A percentile compares a stretch with the other conserved stretches of the same genome.
Evolutionary conservation across 495 filamentous ascomycete species (phyloP).

Genomic region (Zalerion maritima): DNA sequence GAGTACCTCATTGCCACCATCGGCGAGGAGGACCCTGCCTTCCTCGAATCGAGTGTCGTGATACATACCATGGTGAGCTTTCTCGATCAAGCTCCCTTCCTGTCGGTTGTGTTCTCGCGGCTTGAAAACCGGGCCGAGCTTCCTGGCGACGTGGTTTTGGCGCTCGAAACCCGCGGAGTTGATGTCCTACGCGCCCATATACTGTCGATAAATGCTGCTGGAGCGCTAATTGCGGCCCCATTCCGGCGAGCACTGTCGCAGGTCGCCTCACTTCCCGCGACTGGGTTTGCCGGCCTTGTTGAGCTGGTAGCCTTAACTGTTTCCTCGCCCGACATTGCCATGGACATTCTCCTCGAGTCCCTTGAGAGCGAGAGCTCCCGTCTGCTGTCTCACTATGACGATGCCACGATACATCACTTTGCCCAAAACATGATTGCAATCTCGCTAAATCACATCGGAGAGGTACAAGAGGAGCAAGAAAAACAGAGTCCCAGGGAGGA

Average conservation of each 20-base stretch:
- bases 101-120: constrained; percentile 13
- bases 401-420: constrained; percentile 17
- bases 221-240: constrained; percentile 24
- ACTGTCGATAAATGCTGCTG: constrained; percentile 17
- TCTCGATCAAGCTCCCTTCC: constrained; percentile 11
- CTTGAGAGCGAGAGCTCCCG: constrained; percentile 25
- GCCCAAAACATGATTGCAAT: constrained; percentile 27
- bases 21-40: constrained; percentile 1
- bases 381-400: constrained; percentile 19
- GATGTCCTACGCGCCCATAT: constrained; percentile 17
- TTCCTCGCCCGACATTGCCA: constrained; percentile 21
- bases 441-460: constrained; percentile 35
- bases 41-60: constrained; percentile 1
- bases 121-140: constrained; percentile 9
- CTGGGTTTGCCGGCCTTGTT: constrained; percentile 17
- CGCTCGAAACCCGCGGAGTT: constrained; percentile 7
- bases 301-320: constrained; percentile 28
- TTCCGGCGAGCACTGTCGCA: constrained; percentile 20
- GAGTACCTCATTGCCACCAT: constrained; percentile 10
- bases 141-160: constrained; percentile 6
- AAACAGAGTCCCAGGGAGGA: constrained; percentile 17
- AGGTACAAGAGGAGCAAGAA: constrained; percentile 19
- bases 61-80: constrained; percentile 11
- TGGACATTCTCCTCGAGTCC: constrained; percentile 29
- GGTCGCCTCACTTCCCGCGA: constrained; percentile 15